phyloP scores from a whole-genome alignment of 2,329 filamentous ascomycete species.

The Cladophialophora psammophila region DNA sequence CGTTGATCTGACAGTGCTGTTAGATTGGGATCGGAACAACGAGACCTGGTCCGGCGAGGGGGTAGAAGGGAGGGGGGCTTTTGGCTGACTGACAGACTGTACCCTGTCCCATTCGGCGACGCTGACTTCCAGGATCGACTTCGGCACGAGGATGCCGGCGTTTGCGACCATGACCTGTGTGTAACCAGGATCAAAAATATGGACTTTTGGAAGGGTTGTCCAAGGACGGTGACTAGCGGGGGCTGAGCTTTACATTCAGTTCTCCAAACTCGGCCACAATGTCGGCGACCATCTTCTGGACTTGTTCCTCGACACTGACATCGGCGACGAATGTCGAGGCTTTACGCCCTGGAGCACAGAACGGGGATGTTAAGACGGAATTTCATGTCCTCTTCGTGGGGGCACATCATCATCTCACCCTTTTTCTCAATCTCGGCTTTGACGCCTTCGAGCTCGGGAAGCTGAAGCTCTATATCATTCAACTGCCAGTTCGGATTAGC shows the following conservation, averaged over 20 bases:
- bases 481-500: background rate
- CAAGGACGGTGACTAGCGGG: background rate
- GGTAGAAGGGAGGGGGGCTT: too few relatives aligned
- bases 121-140: constrained; percentile 14
- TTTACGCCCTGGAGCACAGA: constrained; percentile 4
- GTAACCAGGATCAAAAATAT: background rate
- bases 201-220: background rate
- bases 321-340: constrained; percentile 7
- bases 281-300: constrained; percentile 14
- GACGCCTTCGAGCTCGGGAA: constrained; percentile 7
- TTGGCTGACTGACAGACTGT: background rate
- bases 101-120: constrained; percentile 22
- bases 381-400: background rate
- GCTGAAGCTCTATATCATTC: constrained; percentile 18
- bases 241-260: constrained; percentile 5
- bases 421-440: constrained; percentile 16
- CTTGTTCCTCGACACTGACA: constrained; percentile 16
- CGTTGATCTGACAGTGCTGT: constrained; percentile 14
- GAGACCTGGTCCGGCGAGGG: too few relatives aligned
- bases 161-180: constrained; percentile 22
- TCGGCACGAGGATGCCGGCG: constrained; percentile 17
- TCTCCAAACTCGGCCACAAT: constrained; percentile 16
- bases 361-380: background rate
- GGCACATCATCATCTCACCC: background rate
- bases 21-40: background rate